Evolutionary conservation across 805 yeast genomes (phyloP).

Genomic region (Metschnikowia similis): DNA sequence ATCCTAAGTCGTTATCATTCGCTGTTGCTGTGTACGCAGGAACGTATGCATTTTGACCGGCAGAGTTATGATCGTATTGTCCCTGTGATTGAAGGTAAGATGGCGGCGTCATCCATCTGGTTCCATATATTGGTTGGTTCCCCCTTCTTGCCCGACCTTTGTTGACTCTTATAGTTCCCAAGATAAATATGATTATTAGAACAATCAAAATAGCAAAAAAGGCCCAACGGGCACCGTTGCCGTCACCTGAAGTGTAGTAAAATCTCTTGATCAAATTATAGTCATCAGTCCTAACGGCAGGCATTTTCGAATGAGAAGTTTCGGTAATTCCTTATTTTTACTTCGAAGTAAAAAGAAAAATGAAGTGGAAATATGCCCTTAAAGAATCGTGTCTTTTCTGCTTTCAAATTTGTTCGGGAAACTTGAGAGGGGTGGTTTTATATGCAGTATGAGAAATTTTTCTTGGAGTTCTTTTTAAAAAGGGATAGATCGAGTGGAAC

Average conservation of each 20-base stretch:
- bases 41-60: conserved; percentile 42
- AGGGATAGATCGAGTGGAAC: background rate
- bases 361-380: background rate
- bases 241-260: conserved; percentile 6
- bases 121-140: conserved; percentile 62
- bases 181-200: conserved; percentile 41
- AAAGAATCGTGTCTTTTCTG: background rate
- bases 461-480: background rate
- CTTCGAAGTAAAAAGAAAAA: background rate
- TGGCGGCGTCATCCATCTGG: conserved; percentile 88
- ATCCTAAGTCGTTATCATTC: conserved; percentile 73
- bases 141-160: conserved; percentile 47
- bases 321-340: background rate
- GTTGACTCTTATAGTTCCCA: conserved; percentile 53
- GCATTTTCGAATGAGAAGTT: background rate
- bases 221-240: conserved; percentile 55
- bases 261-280: background rate
- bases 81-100: conserved; percentile 63
- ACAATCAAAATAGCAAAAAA: conserved; percentile 59
- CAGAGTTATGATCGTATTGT: conserved; percentile 45
- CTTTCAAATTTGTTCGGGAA: background rate
- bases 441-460: background rate
- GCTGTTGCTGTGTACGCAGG: conserved; percentile 68
- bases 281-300: background rate
- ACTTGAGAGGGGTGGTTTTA: background rate